Percentiles rank a stretch among this genome's conserved stretches.
phyloP scores from a whole-genome alignment of 306 rosid genomes.

The Lotus japonicus region DNA sequence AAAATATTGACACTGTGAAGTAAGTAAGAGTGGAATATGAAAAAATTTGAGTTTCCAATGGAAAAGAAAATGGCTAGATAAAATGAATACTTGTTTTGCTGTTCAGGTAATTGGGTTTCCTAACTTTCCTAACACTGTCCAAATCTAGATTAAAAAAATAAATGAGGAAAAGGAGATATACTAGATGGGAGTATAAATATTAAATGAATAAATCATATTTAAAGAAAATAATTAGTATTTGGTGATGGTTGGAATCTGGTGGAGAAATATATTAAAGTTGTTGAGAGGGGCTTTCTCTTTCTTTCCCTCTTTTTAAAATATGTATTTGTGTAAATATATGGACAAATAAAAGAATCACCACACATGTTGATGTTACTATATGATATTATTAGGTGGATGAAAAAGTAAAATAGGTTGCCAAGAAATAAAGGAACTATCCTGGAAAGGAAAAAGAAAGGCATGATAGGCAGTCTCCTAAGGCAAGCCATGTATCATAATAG shows the following conservation, averaged over 20 bases:
- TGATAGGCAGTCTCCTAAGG: constrained; percentile 35
- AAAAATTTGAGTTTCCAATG: constrained; percentile 29
- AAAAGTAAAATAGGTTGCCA: constrained; percentile 70
- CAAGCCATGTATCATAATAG: constrained; percentile 38
- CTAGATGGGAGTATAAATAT: constrained; percentile 33
- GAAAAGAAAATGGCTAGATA: constrained; percentile 51
- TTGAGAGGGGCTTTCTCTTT: constrained; percentile 47
- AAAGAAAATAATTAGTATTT: constrained; percentile 31
- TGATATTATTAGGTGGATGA: constrained; percentile 54
- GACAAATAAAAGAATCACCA: constrained; percentile 38
- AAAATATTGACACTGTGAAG: neutral
- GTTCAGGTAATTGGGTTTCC: constrained; percentile 64
- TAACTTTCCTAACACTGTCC: constrained; percentile 61
- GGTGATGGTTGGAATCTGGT: constrained; percentile 78
- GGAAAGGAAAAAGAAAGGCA: constrained; percentile 36
- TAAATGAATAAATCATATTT: constrained; percentile 30
- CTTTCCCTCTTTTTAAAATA: constrained; percentile 17
- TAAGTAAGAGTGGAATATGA: constrained; percentile 32
- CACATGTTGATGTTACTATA: constrained; percentile 23
- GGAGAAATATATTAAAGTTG: constrained; percentile 55
- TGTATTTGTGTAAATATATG: constrained; percentile 30
- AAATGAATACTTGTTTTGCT: constrained; percentile 47
- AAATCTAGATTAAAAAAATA: constrained; percentile 58
- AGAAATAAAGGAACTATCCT: constrained; percentile 56
- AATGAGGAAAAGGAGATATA: constrained; percentile 31